These are phyloP conservation scores for Dryas octopetala DNA, from an alignment of 306 rosid species.

Conservation along the genomic window DNA sequence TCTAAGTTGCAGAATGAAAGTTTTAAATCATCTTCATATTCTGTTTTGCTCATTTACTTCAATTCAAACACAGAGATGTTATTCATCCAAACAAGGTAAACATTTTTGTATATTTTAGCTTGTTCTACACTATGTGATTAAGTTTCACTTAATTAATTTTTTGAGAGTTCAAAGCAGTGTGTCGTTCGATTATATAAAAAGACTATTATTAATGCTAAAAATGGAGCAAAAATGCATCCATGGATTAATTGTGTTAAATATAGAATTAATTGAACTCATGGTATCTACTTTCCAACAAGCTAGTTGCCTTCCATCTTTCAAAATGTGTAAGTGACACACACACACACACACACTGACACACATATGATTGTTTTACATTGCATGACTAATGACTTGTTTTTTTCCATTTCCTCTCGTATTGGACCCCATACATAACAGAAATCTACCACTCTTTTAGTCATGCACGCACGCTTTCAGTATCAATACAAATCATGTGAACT, in stretches of 20 bases:
- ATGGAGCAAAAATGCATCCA: background rate
- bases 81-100: background rate
- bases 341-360: no score
- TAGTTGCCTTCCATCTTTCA: background rate
- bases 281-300: background rate
- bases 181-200: background rate
- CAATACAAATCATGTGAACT: no score
- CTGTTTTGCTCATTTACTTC: background rate
- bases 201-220: background rate
- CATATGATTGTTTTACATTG: no score
- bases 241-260: background rate
- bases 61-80: background rate
- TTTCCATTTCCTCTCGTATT: no score
- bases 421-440: no score
- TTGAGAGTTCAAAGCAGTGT: no score
- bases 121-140: no score
- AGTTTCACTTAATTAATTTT: no score
- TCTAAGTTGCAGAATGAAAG: background rate
- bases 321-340: background rate
- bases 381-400: no score
- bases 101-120: no score
- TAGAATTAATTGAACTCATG: background rate
- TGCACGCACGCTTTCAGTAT: no score
- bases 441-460: no score
- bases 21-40: background rate